Evolutionary conservation across 2,329 filamentous ascomycete species (phyloP).

Genomic region (Cyclaneusma minus): DNA sequence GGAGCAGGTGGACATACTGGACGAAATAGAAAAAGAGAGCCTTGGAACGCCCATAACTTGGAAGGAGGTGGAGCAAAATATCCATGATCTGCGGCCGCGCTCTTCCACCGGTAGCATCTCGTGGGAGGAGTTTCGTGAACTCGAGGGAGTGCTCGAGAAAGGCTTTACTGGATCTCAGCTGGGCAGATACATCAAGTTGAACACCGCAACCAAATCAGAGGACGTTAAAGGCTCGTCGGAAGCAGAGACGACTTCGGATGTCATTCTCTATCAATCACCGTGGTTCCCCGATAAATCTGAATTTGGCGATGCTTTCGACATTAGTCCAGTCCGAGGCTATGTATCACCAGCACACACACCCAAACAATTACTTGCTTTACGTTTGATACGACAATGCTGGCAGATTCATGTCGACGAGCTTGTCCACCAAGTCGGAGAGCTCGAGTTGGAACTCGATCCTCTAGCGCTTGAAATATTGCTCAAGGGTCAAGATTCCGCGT

Average conservation of each 20-base stretch:
- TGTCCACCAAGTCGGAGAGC: constrained; percentile 14
- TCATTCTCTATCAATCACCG: constrained; percentile 9
- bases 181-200: constrained; percentile 11
- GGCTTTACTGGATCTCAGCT: constrained; percentile 17
- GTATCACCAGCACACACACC: constrained; percentile 7
- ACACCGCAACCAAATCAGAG: too few relatives aligned
- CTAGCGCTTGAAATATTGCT: constrained; percentile 14
- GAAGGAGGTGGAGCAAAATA: constrained; percentile 15
- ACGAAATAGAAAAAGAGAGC: constrained; percentile 12
- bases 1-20: constrained; percentile 16
- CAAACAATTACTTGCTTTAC: constrained; percentile 14
- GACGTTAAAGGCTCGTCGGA: too few relatives aligned
- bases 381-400: constrained; percentile 17
- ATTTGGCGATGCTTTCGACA: constrained; percentile 9
- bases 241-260: too few relatives aligned
- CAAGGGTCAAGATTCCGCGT: constrained; percentile 7
- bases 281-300: constrained; percentile 15
- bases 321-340: constrained; percentile 13
- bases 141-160: constrained; percentile 12
- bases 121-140: constrained; percentile 13
- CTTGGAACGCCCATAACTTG: too few relatives aligned
- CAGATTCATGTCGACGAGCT: constrained; percentile 14
- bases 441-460: constrained; percentile 13
- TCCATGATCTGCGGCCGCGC: constrained; percentile 14
- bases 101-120: too few relatives aligned